Base-by-base conservation (phyloP, 2,329 filamentous ascomycete genomes). In the Proliferodiscus dingleyae region DNA sequence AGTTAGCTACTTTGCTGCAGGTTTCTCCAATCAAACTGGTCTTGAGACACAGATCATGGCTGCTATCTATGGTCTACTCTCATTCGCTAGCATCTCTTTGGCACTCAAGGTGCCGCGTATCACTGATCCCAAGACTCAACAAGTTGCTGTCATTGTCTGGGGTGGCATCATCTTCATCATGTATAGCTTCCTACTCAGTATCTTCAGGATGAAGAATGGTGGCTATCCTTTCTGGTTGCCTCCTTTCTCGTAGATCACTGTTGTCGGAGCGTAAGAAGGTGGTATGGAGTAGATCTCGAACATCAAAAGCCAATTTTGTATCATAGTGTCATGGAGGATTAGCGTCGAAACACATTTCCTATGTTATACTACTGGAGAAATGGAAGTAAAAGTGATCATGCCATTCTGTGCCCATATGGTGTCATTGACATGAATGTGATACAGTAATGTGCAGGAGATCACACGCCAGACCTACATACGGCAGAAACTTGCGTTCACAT, bases 11-110 rank as follows among this genome's bases (percentile, higher is more conserved):
- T 93, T 98, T 67, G 88, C 91, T 3, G 77, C 77, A 30, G 91
- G 93, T 1, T 98, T 98, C 69, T 89, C 91, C 66, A 95, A 82
- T 65, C 93, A 98, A 19, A 89, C 85, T 61, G 93, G 93, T 11
- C 73, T 98, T 58, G 93, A 98, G 71, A 95, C 91, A 2, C 93
- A 98, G 69, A 91, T 98, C 54, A 71, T 98, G 43, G 93, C 90
- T 49, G 89, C 87, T 24, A 83, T 97, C 53, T 97, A 87, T 60
- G 88, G 85, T 33, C 67, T 95, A 11, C 74, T 98, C 33, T 84
- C 93, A 2, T 95, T 98, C 62, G 86, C 89, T 28, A 84, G 87
- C 4, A 97, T 98, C 61, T 84, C 84, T n/a, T 77, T 98, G 19
- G 89, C 88, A 10, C 73, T 95, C 59, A 96, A 95, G 69, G 89